Base-by-base conservation (phyloP, 2,329 filamentous ascomycete species). In the Neonectria faginata region DNA sequence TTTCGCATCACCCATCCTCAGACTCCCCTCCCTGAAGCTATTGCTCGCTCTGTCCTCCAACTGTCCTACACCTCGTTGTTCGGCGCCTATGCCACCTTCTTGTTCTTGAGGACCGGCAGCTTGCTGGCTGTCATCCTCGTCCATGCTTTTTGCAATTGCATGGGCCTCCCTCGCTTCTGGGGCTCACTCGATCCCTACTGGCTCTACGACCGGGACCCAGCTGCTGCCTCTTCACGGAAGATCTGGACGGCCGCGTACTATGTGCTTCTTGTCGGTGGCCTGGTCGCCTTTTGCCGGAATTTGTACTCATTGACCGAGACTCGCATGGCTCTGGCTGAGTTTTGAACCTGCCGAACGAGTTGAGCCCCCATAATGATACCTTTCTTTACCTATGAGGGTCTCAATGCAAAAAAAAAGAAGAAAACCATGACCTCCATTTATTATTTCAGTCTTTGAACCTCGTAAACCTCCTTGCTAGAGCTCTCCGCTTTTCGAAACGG, bases 21-120 rank as follows among this genome's bases (percentile, higher is more conserved):
- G 67, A 89, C 91, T 2, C 87, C 92, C 0, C 75, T 90, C 12
- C 69, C 84, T 1, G 84, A 87, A 2, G 89, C 91, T 7, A 74
- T 96, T 6, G 75, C 92, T 29, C 89, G 93, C 54, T 93, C 93
- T 2, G 69, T 94, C 11, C 86, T 98, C 69, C 96, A 98, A 77
- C 91, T 99, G 73, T 84, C 86, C 4, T 99, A 97, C 79, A 99
- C 96, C 0, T 94, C 93, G 7, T 79, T 98, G 5, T 99, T 99
- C 74, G 96, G 96, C 66, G 94, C 93, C 79, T 97, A 96, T 79
- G 94, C 92, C 5, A 94, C 93, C 0, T 99, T 98, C 73, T 74
- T 97, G 20, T 97, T 92, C 74, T 76, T 99, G 20, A 89, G 95
- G 39, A 97, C 94, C 0, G 94, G 93, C 3, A 97, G 91, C 52